Evolutionary conservation across 257 asterid genomes (phyloP).

Genomic region (Coffea canephora): DNA sequence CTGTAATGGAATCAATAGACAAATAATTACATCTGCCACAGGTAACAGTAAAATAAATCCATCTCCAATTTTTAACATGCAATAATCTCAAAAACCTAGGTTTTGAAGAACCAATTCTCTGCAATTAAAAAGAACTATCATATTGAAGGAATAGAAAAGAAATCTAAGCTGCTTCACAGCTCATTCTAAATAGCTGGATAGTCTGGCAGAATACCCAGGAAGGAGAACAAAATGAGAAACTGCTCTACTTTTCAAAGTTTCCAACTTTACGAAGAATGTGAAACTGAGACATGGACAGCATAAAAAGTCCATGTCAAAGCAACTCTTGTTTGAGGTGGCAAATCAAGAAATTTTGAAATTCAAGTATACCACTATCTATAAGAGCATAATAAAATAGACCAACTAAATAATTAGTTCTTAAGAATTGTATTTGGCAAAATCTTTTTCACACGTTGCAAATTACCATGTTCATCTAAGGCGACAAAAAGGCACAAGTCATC

Average conservation of each 20-base stretch:
- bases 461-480: constrained; percentile 81
- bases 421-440: not conserved
- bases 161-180: not conserved
- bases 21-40: not conserved
- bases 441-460: constrained; percentile 17
- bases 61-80: not conserved
- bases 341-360: not conserved
- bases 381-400: not conserved
- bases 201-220: not conserved
- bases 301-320: too few relatives aligned
- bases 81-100: not conserved
- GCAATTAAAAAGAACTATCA: not conserved
- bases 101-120: too few relatives aligned
- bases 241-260: not conserved
- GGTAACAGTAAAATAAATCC: not conserved
- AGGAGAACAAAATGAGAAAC: not conserved
- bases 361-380: not conserved
- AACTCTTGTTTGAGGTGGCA: not conserved
- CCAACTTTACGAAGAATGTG: not conserved
- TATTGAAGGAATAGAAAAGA: not conserved
- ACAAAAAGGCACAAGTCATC: constrained; percentile 76
- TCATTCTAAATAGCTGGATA: not conserved
- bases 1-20: not conserved
- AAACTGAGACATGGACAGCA: not conserved
- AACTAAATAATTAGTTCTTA: not conserved